Evolutionary conservation across 352 stramenopile species (phyloP).

Genomic region (Phytophthora colocasiae): DNA sequence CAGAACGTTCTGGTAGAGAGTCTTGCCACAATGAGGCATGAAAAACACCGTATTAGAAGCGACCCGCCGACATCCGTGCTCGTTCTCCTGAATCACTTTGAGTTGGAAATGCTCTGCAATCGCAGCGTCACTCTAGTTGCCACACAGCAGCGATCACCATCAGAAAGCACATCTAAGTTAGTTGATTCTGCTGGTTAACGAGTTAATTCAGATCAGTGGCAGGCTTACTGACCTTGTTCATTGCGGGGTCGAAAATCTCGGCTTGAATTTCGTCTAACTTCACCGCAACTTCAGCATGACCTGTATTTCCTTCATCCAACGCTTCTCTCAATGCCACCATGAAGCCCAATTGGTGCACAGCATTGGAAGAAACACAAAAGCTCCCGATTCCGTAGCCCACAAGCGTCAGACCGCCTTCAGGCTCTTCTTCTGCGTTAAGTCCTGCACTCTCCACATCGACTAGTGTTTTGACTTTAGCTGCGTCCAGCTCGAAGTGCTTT

Average conservation of each 20-base stretch:
- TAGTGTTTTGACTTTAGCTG: conserved; percentile 14
- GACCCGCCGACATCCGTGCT: conserved; percentile 57
- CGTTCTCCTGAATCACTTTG: conserved; percentile 64
- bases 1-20: conserved; percentile 92
- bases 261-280: conserved; percentile 11
- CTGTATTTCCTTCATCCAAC: conserved; percentile 10
- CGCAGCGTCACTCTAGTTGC: conserved; percentile 56
- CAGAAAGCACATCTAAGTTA: conserved; percentile 5
- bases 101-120: conserved; percentile 59
- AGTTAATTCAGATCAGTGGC: background rate
- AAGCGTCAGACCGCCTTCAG: conserved; percentile 26
- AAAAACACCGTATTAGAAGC: conserved; percentile 82
- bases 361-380: conserved; percentile 77
- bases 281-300: background rate
- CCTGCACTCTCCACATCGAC: conserved; percentile 1
- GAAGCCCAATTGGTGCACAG: conserved; percentile 79
- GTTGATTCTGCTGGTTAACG: background rate
- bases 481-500: conserved; percentile 33
- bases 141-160: background rate
- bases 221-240: conserved; percentile 62
- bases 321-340: conserved; percentile 50
- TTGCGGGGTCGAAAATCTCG: conserved; percentile 82
- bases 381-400: conserved; percentile 81
- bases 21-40: conserved; percentile 91
- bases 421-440: conserved; percentile 7